Evolutionary conservation across 169 alveolate genomes (phyloP), one percentile per base, ranked within the genome.

Genomic region (Babesia ovata): DNA sequence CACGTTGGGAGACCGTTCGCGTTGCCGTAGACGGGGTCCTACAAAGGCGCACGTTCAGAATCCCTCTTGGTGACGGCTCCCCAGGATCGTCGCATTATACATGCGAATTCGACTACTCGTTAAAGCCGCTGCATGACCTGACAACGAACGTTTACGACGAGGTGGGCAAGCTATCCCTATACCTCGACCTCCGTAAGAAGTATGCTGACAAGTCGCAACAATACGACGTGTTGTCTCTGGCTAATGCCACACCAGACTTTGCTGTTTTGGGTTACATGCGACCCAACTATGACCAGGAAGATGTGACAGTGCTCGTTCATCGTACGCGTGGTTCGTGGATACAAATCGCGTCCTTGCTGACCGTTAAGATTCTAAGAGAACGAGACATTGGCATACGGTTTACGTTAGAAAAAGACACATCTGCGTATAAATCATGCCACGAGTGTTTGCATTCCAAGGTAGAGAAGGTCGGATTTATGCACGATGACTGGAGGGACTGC

Each of bases 71-170:
- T 14, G 76, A 67, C 44, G 76, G 33, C 50, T 8, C 44, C 10
- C 21, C 24, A 8, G 56, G 33, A 0, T 28, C 62, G 2, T 3
- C 50, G 26, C 14, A 19, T 10, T 48, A 14, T 66, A 12, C 57
- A 19, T 24, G 33, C 3, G 48, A 53, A 22, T 67, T 52, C 24
- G 65, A 67, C 22, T 53, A 67, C 44, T 13, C 17, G 29, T 2
- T 56, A 29, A 17, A 3, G 9, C 52, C 63, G 13, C 53, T 67
- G 48, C 76, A 67, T 28, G 76, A 67, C 26, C 33, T 67, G 36
- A 67, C 76, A 42, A 52, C 56, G 14, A 67, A 67, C 44, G 76
- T 65, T 0, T 67, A 67, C 58, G 76, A 67, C 45, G 76, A 67
- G 45, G 28, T 54, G 14, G 45, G n/a, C 22, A 67, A 67, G 42